Base-by-base conservation (phyloP, 352 stramenopile genomes). In the Globisporangium paddicum region DNA sequence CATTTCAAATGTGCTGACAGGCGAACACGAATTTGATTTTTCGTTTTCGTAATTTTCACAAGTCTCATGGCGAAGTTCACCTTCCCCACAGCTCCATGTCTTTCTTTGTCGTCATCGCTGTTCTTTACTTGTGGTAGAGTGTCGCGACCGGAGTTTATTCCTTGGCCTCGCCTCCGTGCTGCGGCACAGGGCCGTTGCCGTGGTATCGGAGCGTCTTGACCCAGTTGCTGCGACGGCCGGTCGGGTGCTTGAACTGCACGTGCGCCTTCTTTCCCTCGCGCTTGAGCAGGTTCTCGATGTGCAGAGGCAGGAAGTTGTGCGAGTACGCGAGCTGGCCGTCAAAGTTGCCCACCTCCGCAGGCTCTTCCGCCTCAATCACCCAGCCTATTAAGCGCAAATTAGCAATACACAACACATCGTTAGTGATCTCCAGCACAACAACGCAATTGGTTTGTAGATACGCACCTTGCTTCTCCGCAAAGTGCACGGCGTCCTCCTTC, bases 121-220 rank as follows among this genome's bases (percentile, higher is more conserved):
- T 32, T 32, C 47, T 37, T 18, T 28, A n/a, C 11, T 9, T 9
- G 26, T 35, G n/a, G 5, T 35, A 26, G 5, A 32, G 13, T n/a
- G 30, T 23, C 16, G 37, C 6, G 13, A n/a, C 25, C 8, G 9
- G 3, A 7, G 23, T 34, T 77, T 81, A 82, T 62, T 88, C 59
- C 72, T 89, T 89, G 57, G 78, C 78, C 53, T 90, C 76, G 40
- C 78, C 81, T 25, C 85, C 85, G 72, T 95, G 85, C 73, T 95
- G 85, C 49, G 74, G 64, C 42, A 93, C 82, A 40, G 85, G 74
- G 40, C 82, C 82, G 61, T 93, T 69, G 67, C 85, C 85, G 67
- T 91, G 82, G 72, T 93, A 95, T 71, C 92, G 93, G 55, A 95
- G 80, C 61, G 83, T 90, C 82, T 89, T 90, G 66, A 91, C 79